These are phyloP conservation scores for Solanum dulcamara DNA, from an alignment of 257 asterid genomes.

Conservation along the genomic window DNA sequence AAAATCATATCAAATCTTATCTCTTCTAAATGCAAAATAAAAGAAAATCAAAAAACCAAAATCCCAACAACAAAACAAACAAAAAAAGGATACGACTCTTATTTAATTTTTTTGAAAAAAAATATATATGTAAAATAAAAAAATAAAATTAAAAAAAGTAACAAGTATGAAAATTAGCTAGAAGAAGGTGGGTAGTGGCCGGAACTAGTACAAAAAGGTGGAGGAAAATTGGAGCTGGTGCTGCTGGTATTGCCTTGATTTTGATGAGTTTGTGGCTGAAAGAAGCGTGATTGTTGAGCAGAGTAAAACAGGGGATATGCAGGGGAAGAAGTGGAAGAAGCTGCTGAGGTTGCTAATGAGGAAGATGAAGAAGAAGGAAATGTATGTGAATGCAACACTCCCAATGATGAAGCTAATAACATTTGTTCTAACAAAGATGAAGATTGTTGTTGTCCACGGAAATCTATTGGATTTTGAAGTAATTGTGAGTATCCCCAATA, in stretches of 20 bases:
- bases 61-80: neutral
- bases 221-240: slow-evolving; percentile 13
- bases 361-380: slow-evolving; percentile 12
- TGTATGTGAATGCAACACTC: slow-evolving; percentile 33
- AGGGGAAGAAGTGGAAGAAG: slow-evolving; percentile 8
- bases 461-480: slow-evolving; percentile 32
- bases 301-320: slow-evolving; percentile 39
- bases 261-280: slow-evolving; percentile 23
- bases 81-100: neutral
- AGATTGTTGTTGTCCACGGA: slow-evolving; percentile 30
- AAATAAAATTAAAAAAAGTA: neutral
- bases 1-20: neutral
- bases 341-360: neutral
- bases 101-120: neutral
- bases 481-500: slow-evolving; percentile 64
- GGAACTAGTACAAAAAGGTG: slow-evolving; percentile 44
- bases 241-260: slow-evolving; percentile 10
- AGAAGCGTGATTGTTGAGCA: slow-evolving; percentile 35
- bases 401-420: slow-evolving; percentile 35
- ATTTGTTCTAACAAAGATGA: slow-evolving; percentile 32
- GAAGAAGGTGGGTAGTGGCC: slow-evolving; percentile 44
- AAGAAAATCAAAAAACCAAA: neutral
- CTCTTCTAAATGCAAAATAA: slow-evolving; percentile 1
- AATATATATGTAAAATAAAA: neutral
- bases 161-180: slow-evolving; percentile 18